Conservation (phyloP, 192 early-diverging fungal genomes). For the Podochytrium sp. region DNA sequence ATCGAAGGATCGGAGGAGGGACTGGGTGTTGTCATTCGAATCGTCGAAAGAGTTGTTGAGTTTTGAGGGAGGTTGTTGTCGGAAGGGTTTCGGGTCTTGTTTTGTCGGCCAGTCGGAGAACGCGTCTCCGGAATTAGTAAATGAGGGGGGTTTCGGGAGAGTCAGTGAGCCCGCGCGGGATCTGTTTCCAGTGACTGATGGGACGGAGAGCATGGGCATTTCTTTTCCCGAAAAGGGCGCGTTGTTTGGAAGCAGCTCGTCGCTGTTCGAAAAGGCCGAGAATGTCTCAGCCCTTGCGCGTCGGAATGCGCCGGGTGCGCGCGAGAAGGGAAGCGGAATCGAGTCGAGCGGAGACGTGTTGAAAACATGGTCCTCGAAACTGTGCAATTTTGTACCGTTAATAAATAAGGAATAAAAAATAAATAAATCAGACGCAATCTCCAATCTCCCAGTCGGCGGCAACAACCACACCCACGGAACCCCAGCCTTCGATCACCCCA, state of each 20-base stretch:
- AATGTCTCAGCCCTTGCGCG: conserved; percentile 51
- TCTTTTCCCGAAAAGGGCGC: conserved; percentile 39
- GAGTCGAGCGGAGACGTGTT: no score
- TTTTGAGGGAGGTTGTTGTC: not conserved
- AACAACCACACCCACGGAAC: no score
- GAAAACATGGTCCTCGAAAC: no score
- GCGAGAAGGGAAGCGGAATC: not conserved
- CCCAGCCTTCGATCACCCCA: no score
- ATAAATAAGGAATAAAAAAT: no score
- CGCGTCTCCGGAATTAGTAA: not conserved
- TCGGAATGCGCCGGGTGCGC: conserved; percentile 11
- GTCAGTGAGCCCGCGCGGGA: conserved; percentile 40
- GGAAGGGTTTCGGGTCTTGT: not conserved
- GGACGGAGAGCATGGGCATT: conserved; percentile 45
- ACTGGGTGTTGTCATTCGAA: not conserved
- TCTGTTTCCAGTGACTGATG: not conserved
- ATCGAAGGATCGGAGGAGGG: conserved; percentile 42
- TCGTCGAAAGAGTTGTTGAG: conserved; percentile 13
- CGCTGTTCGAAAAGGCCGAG: conserved; percentile 32
- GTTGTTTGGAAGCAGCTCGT: not conserved
- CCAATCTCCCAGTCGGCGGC: no score
- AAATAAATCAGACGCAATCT: no score
- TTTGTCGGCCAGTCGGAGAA: not conserved
- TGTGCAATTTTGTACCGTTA: no score
- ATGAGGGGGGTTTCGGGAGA: conserved; percentile 36